Conservation (phyloP, 768 basidiomycete species). For the Mycena haematopus region DNA sequence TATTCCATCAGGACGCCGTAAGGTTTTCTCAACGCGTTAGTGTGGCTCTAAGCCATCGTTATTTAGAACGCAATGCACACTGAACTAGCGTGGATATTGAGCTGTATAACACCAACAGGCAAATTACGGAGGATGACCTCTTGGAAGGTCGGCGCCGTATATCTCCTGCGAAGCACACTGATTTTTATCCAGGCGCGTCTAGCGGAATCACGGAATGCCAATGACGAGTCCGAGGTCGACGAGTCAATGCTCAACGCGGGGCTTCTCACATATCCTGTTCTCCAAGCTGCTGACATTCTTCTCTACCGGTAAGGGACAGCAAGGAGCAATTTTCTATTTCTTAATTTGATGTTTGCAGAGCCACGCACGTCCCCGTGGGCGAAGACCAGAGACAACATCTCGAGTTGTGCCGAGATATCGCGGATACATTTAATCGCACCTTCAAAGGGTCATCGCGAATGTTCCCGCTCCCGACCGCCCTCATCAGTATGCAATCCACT, state of each 20-base stretch:
- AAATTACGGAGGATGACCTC: slow-evolving; percentile 91
- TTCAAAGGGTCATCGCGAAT: slow-evolving; percentile 54
- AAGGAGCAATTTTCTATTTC: background rate
- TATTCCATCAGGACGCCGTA: slow-evolving; percentile 93
- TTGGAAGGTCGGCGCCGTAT: slow-evolving; percentile 75
- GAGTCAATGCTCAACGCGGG: slow-evolving; percentile 86
- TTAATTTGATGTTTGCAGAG: slow-evolving; percentile 49
- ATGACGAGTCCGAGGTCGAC: slow-evolving; percentile 77
- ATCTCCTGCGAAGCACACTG: slow-evolving; percentile 6
- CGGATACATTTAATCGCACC: slow-evolving; percentile 79
- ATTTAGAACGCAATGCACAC: slow-evolving; percentile 80
- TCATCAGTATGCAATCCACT: slow-evolving; percentile 66
- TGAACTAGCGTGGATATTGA: slow-evolving; percentile 90
- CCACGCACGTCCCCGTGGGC: slow-evolving; percentile 94
- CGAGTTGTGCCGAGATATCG: slow-evolving; percentile 85
- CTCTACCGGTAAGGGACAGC: slow-evolving; percentile 68
- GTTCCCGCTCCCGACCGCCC: slow-evolving; percentile 75
- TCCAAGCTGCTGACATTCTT: slow-evolving; percentile 94
- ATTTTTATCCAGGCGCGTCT: slow-evolving; percentile 65
- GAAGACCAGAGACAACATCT: slow-evolving; percentile 97
- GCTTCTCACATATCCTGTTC: slow-evolving; percentile 88
- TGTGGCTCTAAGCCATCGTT: background rate
- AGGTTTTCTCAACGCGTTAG: slow-evolving; percentile 33
- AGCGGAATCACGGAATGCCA: slow-evolving; percentile 75
- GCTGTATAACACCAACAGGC: slow-evolving; percentile 83